Evolutionary conservation across 2,329 filamentous ascomycete genomes (phyloP).

Genomic region (Aureobasidium vineae): DNA sequence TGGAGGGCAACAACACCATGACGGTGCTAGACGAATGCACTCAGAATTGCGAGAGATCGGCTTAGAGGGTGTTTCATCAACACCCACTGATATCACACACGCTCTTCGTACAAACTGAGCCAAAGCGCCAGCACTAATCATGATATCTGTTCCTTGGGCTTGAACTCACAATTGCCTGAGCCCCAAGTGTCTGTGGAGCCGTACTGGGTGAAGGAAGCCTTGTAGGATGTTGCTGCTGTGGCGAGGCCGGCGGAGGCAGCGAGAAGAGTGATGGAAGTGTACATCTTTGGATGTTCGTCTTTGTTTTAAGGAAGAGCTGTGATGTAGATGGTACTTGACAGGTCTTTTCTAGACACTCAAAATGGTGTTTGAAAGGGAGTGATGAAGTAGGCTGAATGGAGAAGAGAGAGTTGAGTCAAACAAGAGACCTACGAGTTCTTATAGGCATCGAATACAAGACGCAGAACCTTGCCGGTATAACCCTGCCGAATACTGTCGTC

Average conservation of each 20-base stretch:
- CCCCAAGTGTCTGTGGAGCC: conserved; percentile 39
- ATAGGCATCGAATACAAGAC: background rate
- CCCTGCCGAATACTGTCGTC: conserved; percentile 7
- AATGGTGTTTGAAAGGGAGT: background rate
- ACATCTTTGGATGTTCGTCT: background rate
- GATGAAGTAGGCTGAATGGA: background rate
- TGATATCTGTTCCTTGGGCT: too few species aligned
- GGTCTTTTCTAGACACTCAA: too few species aligned
- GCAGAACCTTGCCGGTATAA: background rate
- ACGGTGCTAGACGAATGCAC: too few species aligned
- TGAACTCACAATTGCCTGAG: conserved; percentile 40
- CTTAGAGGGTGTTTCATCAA: too few species aligned
- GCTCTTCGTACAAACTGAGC: too few species aligned
- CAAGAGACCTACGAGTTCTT: background rate
- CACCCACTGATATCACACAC: too few species aligned
- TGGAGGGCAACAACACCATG: too few species aligned
- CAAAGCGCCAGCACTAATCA: too few species aligned
- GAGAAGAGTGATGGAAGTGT: conserved; percentile 5
- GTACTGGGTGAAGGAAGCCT: conserved; percentile 41
- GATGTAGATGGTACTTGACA: too few species aligned
- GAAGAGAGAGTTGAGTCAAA: background rate
- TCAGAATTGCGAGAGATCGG: too few species aligned
- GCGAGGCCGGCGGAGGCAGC: conserved; percentile 6
- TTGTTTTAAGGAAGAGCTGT: background rate
- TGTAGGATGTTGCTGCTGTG: conserved; percentile 28